These are phyloP conservation scores for Tetrapyrgos nigripes DNA, from an alignment of 1,284 basidiomycete genomes.

Conservation along the genomic window DNA sequence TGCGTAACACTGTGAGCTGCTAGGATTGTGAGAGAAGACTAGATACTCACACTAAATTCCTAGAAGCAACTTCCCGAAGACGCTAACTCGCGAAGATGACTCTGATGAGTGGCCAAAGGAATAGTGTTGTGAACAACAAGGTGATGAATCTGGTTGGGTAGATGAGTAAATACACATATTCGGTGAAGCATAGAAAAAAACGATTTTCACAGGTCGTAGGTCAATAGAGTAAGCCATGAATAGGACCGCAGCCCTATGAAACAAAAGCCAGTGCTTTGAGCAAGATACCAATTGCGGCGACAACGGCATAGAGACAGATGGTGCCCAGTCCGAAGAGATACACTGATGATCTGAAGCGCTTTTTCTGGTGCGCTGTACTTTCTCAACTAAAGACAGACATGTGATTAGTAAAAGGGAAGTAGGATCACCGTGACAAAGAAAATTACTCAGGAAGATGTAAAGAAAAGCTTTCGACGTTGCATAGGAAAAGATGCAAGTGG, in stretches of 20 bases:
- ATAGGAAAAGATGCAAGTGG: slow-evolving; percentile 41
- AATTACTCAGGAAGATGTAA: slow-evolving; percentile 42
- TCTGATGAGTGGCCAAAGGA: slow-evolving; percentile 48
- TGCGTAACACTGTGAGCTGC: slow-evolving; percentile 11
- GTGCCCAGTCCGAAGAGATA: slow-evolving; percentile 37
- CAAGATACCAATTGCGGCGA: slow-evolving; percentile 22
- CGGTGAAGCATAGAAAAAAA: not conserved
- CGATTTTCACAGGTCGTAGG: slow-evolving; percentile 13
- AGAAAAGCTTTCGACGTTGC: slow-evolving; percentile 39
- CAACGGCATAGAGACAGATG: slow-evolving; percentile 34
- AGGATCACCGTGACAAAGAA: not conserved
- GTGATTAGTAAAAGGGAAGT: too few species aligned
- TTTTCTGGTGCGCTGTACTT: slow-evolving; percentile 33
- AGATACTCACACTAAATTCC: slow-evolving; percentile 39
- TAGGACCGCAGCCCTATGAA: slow-evolving; percentile 48
- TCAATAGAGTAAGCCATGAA: slow-evolving; percentile 8
- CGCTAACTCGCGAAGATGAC: slow-evolving; percentile 36
- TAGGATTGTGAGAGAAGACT: not conserved
- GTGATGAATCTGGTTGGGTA: slow-evolving; percentile 36
- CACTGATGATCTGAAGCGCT: slow-evolving; percentile 37
- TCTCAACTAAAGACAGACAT: slow-evolving; percentile 38
- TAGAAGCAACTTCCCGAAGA: slow-evolving; percentile 39
- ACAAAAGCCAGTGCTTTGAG: slow-evolving; percentile 40
- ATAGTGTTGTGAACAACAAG: slow-evolving; percentile 47
- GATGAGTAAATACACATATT: too few species aligned